phyloP scores from a whole-genome alignment of 257 asterid species.

The Solanum virginianum region DNA sequence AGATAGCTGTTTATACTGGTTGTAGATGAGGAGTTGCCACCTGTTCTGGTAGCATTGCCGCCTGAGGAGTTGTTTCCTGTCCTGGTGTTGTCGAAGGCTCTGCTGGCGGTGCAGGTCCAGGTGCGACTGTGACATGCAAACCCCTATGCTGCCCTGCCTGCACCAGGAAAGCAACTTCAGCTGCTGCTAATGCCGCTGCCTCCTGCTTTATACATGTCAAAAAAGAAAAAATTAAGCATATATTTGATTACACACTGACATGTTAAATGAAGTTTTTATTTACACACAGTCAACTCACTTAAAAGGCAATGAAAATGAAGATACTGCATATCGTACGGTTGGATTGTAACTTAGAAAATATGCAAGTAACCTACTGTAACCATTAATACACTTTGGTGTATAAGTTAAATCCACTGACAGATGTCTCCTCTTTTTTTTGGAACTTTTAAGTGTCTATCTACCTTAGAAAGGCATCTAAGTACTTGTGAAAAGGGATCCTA shows the following conservation, averaged over 20 bases:
- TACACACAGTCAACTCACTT: neutral
- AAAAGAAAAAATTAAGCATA: neutral
- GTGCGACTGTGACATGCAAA: constrained; percentile 21
- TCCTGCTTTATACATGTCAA: constrained; percentile 13
- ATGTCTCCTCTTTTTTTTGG: neutral
- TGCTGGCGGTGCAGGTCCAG: constrained; percentile 10
- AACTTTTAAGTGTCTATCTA: neutral
- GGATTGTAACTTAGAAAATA: neutral
- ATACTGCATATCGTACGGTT: neutral
- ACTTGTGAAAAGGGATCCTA: neutral
- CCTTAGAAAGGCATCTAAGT: neutral
- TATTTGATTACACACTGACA: neutral
- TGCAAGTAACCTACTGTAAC: neutral
- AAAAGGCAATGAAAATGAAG: neutral
- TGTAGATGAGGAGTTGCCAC: neutral
- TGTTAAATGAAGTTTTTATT: neutral
- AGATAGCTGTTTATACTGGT: neutral
- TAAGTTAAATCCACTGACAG: neutral
- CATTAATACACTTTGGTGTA: neutral
- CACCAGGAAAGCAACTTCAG: constrained; percentile 37
- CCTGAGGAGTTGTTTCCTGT: neutral
- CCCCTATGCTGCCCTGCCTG: constrained; percentile 36
- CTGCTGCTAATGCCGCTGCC: constrained; percentile 31
- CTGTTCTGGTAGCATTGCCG: neutral
- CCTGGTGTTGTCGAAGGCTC: constrained; percentile 1